Percentiles rank a stretch among this genome's conserved stretches.
Conservation (phyloP, 2,329 filamentous ascomycete species). For the Elsinoe batatas region DNA sequence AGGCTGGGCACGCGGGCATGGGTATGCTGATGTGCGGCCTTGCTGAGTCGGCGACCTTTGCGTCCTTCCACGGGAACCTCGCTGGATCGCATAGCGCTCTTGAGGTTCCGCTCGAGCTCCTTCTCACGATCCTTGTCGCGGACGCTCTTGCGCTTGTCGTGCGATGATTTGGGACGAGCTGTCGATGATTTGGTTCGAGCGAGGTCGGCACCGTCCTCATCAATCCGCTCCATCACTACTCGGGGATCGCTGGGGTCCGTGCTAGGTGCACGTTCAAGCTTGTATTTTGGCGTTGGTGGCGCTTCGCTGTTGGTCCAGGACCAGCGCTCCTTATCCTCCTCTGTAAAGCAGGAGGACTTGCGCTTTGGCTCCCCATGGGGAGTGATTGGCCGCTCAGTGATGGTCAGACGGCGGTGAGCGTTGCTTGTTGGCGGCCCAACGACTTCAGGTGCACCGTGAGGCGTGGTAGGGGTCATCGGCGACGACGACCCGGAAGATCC, state of each 20-base stretch:
- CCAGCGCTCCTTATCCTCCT: constrained; percentile 18
- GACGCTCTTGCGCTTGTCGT: neutral
- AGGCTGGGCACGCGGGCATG: constrained; percentile 2
- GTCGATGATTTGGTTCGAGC: neutral
- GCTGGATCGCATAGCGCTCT: constrained; percentile 1
- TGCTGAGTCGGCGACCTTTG: neutral
- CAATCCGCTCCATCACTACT: constrained; percentile 6
- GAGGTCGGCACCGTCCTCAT: neutral
- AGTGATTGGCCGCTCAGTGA: constrained; percentile 1
- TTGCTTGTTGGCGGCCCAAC: neutral
- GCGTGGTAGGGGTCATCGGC: neutral
- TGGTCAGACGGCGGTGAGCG: neutral
- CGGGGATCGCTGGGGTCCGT: neutral
- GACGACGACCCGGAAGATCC: neutral
- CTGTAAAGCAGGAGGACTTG: constrained; percentile 1
- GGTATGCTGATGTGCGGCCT: constrained; percentile 1
- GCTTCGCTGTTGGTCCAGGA: constrained; percentile 24
- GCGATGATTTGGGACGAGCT: neutral
- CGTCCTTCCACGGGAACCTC: neutral
- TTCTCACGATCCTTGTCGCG: constrained; percentile 1
- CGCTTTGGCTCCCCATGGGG: neutral
- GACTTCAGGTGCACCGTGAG: neutral
- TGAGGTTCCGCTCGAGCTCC: neutral
- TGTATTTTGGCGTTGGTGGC: constrained; percentile 21
- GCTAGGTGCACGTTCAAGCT: constrained; percentile 10